Evolutionary conservation across 73 alveolate species (phyloP).

Genomic region (Stentor roeselii): DNA sequence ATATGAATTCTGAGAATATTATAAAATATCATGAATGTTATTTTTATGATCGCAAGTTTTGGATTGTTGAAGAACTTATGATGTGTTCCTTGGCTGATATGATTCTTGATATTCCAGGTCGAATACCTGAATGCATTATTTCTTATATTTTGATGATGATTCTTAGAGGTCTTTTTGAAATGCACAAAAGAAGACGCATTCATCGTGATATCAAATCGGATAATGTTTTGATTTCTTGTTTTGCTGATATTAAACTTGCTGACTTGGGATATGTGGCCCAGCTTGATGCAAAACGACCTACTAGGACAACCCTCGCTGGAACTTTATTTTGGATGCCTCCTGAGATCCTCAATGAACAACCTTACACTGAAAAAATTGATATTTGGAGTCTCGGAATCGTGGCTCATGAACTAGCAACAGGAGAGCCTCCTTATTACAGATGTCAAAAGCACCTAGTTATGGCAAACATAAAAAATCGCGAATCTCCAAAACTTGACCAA

Average conservation of each 20-base stretch:
- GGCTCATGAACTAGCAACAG: conserved; percentile 63
- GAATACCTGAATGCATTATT: conserved; percentile 53
- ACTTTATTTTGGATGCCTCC: conserved; percentile 81
- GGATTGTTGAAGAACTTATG: conserved; percentile 54
- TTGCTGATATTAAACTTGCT: conserved; percentile 52
- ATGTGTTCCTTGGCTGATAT: conserved; percentile 38
- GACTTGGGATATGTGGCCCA: conserved; percentile 72
- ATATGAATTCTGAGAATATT: no score
- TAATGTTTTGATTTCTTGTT: conserved; percentile 55
- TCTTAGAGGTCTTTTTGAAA: conserved; percentile 54
- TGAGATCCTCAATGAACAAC: conserved; percentile 48
- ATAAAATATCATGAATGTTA: conserved; percentile 40
- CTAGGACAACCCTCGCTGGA: conserved; percentile 61
- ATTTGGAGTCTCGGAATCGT: conserved; percentile 74
- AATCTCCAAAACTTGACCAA: no score
- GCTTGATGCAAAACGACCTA: conserved; percentile 63
- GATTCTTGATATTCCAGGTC: conserved; percentile 34
- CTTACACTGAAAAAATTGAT: conserved; percentile 61
- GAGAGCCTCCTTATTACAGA: conserved; percentile 76
- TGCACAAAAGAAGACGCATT: conserved; percentile 64
- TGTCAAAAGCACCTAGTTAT: no score
- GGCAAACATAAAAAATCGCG: no score
- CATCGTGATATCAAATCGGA: conserved; percentile 77
- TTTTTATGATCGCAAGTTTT: conserved; percentile 41
- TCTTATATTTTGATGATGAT: conserved; percentile 63